These are phyloP conservation scores for Tothia fuscella DNA, from an alignment of 2,329 filamentous ascomycete species.

Conservation along the genomic window DNA sequence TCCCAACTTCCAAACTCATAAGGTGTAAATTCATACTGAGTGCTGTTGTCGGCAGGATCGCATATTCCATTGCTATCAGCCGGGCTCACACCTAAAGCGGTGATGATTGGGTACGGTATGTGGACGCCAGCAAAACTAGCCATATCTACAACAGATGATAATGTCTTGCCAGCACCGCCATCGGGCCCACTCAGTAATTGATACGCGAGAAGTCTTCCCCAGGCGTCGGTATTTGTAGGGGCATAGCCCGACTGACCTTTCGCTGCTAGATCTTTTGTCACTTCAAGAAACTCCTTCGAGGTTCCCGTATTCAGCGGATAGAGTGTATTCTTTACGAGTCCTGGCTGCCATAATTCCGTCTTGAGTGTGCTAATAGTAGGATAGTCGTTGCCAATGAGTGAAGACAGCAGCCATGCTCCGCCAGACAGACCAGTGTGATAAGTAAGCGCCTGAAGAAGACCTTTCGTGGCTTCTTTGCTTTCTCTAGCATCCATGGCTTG, in stretches of 20 bases:
- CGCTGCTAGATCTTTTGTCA: slow-evolving; percentile 23
- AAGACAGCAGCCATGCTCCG: slow-evolving; percentile 35
- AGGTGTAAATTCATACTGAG: slow-evolving; percentile 53
- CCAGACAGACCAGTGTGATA: slow-evolving; percentile 37
- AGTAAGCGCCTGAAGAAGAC: slow-evolving; percentile 34
- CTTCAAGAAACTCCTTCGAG: slow-evolving; percentile 19
- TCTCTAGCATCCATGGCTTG: slow-evolving; percentile 34
- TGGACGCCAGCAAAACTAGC: slow-evolving; percentile 30
- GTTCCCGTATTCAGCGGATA: slow-evolving; percentile 24
- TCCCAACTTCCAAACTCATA: slow-evolving; percentile 58
- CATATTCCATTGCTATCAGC: slow-evolving; percentile 25
- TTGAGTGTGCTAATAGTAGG: slow-evolving; percentile 31
- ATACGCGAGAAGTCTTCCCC: slow-evolving; percentile 29
- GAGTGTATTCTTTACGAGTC: slow-evolving; percentile 27
- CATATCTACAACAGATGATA: slow-evolving; percentile 22
- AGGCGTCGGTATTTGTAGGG: slow-evolving; percentile 30
- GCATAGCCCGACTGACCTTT: slow-evolving; percentile 29
- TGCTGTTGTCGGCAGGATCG: slow-evolving; percentile 36
- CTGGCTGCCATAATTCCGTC: slow-evolving; percentile 29
- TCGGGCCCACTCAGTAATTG: slow-evolving; percentile 26
- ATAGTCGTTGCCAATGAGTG: slow-evolving; percentile 34
- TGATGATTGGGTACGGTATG: slow-evolving; percentile 36
- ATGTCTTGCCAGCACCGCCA: slow-evolving; percentile 25
- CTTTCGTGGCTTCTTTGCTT: slow-evolving; percentile 26
- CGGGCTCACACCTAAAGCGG: slow-evolving; percentile 26